These are phyloP conservation scores for Clitoria ternatea DNA, from an alignment of 306 rosid species.

Conservation along the genomic window DNA sequence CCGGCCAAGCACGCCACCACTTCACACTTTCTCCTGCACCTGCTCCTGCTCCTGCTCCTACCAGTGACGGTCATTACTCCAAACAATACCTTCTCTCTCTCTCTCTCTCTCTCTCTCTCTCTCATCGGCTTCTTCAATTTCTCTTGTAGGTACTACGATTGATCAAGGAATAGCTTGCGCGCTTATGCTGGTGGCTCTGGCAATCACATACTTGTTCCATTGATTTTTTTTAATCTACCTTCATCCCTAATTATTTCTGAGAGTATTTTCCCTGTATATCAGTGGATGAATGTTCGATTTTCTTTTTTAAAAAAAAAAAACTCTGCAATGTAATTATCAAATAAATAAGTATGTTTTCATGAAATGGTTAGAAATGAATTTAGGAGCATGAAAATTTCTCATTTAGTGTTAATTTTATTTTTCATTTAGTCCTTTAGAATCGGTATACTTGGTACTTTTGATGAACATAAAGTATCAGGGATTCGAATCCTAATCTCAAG, in stretches of 20 bases:
- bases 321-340: constrained; percentile 9
- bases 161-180: constrained; percentile 68
- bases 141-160: constrained; percentile 41
- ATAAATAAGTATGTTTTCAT: background rate
- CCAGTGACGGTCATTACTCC: constrained; percentile 43
- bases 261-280: constrained; percentile 5
- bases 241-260: background rate
- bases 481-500: too few species aligned
- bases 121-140: background rate
- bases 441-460: too few species aligned
- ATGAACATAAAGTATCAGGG: too few species aligned
- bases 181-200: constrained; percentile 55
- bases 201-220: constrained; percentile 51
- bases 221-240: constrained; percentile 24
- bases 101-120: background rate
- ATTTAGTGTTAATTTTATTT: background rate
- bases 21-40: constrained; percentile 35
- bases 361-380: too few species aligned
- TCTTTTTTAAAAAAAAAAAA: too few species aligned
- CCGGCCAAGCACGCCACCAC: constrained; percentile 14
- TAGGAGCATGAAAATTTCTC: background rate
- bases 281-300: background rate
- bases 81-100: background rate
- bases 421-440: too few species aligned
- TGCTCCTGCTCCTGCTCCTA: constrained; percentile 37